Evolutionary conservation across 371 early-diverging fungal genomes (phyloP), one percentile per base, ranked within the genome.

Genomic region (Mortierella sp.): DNA sequence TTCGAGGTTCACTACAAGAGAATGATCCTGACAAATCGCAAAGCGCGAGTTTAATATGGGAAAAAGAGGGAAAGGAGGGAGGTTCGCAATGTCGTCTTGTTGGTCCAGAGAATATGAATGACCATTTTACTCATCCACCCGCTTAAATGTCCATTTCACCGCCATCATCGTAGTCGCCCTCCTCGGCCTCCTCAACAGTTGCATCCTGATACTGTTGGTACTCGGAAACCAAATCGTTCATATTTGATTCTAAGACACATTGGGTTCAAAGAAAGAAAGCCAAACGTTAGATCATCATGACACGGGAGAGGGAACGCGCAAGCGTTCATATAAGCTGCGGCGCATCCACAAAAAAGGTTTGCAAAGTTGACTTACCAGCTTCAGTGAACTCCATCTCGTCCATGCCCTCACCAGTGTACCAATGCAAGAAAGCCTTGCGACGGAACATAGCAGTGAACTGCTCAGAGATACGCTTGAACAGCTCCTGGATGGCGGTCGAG

Each of bases 121-220:
- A 34, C 34, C 4, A 34, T 10, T 5, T 14, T 10, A 14, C 39
- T 39, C 10, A 39, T 10, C 29, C 40, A 28, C 27, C 40, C 14
- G 27, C 37, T 69, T 76, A 76, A 21, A 68, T 53, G 29, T 76
- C 69, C 76, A 76, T 76, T 17, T 87, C 86, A 25, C 81, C 83
- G 41, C 79, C 61, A 41, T 88, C 83, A 57, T 85, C 90, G 60
- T 88, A 87, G 54, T 90, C 91, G 53, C 85, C 85, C 44, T 81
- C 83, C 28, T 87, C 91, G 50, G 86, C 71, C 57, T 92, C 94
- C 51, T 93, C 93, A 60, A 88, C 89, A 51, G 92, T 88, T 49
- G 94, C 94, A 62, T 93, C 96, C 83, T 97, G 97, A 86, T 99
- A 99, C 85, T 99, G 99, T 82, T 97, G 98, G 85, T 99, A 99